Evolutionary conservation across 441 rosid species (phyloP), one percentile per base, ranked within the genome.

Genomic region (Erysimum cheiri): DNA sequence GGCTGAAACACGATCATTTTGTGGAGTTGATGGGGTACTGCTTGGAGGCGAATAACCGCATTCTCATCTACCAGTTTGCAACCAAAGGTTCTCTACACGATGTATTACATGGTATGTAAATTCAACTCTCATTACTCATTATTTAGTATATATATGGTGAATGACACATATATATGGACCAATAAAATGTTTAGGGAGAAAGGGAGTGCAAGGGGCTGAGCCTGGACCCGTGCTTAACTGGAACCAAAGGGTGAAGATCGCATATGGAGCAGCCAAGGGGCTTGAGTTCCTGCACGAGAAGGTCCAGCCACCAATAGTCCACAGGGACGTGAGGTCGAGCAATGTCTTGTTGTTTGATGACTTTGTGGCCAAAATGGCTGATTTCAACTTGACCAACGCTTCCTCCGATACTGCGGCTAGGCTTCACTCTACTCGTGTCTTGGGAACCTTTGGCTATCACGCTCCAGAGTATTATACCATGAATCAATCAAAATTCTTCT

Each of bases 381-480:
- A 94, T 83, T 94, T 94, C 77, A 91, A 86, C 84, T 68, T 90
- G 78, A 85, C 97, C 32, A 94, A 81, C 61, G 89, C 85, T 47
- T 83, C 96, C 17, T 88, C 98, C 6, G 98, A 94, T 46, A 79
- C 90, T 0, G 88, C 89, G 8, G 97, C 97, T 13, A 85, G 98
- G 49, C 82, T 94, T 75, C 98, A 94, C 62, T 94, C 98, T 0
- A 94, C 97, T 36, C 81, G 98, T 61, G 98, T 94, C 56, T 76
- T 94, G 77, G 98, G 98, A 60, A 90, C 97, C 8, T 94, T 94
- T 40, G 98, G 98, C 8, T 94, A 94, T 81, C 98, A 94, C 72
- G 98, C 97, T 55, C 98, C 98, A 2, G 98, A 94, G 98, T 94
- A 82, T 44, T 54, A 4, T 44, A 54, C 24, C 53, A 53, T 7